phyloP scores from a whole-genome alignment of 306 rosid species.

The Cicer yamashitae region DNA sequence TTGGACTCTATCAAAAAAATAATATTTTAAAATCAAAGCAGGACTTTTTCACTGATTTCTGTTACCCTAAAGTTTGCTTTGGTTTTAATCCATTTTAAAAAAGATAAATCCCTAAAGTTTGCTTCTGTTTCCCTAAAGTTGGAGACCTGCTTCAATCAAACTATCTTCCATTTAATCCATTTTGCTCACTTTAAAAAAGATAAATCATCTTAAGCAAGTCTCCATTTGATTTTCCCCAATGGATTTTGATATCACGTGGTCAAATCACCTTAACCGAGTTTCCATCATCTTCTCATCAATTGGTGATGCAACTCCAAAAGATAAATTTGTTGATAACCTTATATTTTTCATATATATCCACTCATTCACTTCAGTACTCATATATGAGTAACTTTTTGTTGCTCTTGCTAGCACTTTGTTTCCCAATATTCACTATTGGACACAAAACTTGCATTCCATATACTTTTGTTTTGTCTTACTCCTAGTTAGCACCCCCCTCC shows the following conservation, averaged over 20 bases:
- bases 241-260: not conserved
- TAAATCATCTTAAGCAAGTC: not conserved
- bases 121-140: constrained; percentile 5
- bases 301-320: not conserved
- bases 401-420: constrained; percentile 18
- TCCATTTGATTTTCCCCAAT: not conserved
- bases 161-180: constrained; percentile 7
- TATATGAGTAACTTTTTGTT: not conserved
- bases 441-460: constrained; percentile 8
- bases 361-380: not conserved
- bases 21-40: no score
- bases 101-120: no score
- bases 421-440: not conserved
- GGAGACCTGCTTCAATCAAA: not conserved
- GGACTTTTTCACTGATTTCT: no score
- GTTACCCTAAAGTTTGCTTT: no score
- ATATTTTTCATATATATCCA: not conserved
- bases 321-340: not conserved
- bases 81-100: no score
- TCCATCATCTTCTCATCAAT: constrained; percentile 13
- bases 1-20: no score
- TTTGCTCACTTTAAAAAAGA: not conserved
- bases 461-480: not conserved
- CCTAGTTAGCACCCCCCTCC: not conserved
- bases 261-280: not conserved